Base-by-base conservation (phyloP, 441 rosid species). In the Populus hybrid region DNA sequence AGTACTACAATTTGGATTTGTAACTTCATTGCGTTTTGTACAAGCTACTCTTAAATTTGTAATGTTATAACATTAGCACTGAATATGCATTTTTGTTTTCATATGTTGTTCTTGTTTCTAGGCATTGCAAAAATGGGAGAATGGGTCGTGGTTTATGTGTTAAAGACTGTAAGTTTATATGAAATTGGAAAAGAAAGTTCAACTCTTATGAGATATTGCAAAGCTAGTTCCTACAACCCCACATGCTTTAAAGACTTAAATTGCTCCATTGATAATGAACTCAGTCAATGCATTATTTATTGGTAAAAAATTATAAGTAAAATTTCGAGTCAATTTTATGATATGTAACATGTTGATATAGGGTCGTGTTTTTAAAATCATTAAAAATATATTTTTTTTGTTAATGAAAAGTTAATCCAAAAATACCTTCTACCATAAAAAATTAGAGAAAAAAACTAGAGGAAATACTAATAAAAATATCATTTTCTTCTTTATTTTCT, bases 211-310 rank as follows among this genome's bases (percentile, higher is more conserved):
- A 74, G 75, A 71, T n/a, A 74, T 73, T 85, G 84, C 79, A 94
- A 96, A 92, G 98, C 97, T 96, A 79, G 98, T 94, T 83, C 99
- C 99, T 78, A 95, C 93, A 32, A 75, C 89, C 2, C 86, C 90
- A n/a, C 85, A 87, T 78, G 77, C 84, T 61, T 38, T 38, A 38
- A 0, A 38, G 0, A 38, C 11, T 38, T 8, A 38, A 38, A 38
- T 38, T 38, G 42, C 42, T 9, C 11, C 11, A 38, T 38, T 38
- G 11, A 38, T 38, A 38, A 38, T 38, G 11, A 38, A 38, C 11
- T 38, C 42, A 38, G 2, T 38, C 42, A 38, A 38, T 38, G 42
- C 42, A 38, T 38, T 38, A 9, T 9, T 38, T 38, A 38, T 38
- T 38, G 11, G 42, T 38, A 38, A 38, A 38, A 38, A 38, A 38